Evolutionary conservation across 352 stramenopile species (phyloP).

Genomic region (Phytophthora sp.): DNA sequence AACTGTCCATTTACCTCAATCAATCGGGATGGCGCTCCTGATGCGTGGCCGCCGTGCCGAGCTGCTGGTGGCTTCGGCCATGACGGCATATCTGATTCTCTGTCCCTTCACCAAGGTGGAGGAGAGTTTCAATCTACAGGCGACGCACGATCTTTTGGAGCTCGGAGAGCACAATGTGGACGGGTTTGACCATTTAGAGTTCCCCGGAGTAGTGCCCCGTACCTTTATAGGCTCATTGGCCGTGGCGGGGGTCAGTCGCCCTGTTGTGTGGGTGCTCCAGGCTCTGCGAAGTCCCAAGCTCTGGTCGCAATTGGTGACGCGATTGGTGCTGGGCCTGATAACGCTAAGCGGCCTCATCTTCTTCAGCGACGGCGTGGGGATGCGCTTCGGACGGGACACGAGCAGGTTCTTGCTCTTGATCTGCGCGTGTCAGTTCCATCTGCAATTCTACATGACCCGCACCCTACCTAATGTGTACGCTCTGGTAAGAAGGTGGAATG

Average conservation of each 20-base stretch:
- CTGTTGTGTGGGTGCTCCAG: slow-evolving; percentile 44
- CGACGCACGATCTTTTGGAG: slow-evolving; percentile 96
- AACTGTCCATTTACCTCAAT: too few relatives aligned
- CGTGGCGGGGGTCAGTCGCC: slow-evolving; percentile 55
- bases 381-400: slow-evolving; percentile 63
- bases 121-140: slow-evolving; percentile 99
- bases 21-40: slow-evolving; percentile 18
- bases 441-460: slow-evolving; percentile 97
- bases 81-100: slow-evolving; percentile 53
- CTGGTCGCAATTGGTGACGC: slow-evolving; percentile 62
- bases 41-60: slow-evolving; percentile 43
- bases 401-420: slow-evolving; percentile 88
- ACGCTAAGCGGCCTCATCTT: slow-evolving; percentile 59
- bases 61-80: slow-evolving; percentile 44
- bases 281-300: slow-evolving; percentile 47
- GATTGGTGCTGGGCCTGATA: slow-evolving; percentile 65
- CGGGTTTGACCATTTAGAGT: slow-evolving; percentile 97
- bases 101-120: slow-evolving; percentile 94
- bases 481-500: slow-evolving; percentile 54
- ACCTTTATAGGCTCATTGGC: slow-evolving; percentile 95
- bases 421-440: slow-evolving; percentile 95
- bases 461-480: slow-evolving; percentile 98
- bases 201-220: slow-evolving; percentile 97
- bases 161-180: slow-evolving; percentile 54
- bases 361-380: slow-evolving; percentile 67